phyloP scores from a whole-genome alignment of 2,329 filamentous ascomycete genomes.

The Sporothrix phasma region DNA sequence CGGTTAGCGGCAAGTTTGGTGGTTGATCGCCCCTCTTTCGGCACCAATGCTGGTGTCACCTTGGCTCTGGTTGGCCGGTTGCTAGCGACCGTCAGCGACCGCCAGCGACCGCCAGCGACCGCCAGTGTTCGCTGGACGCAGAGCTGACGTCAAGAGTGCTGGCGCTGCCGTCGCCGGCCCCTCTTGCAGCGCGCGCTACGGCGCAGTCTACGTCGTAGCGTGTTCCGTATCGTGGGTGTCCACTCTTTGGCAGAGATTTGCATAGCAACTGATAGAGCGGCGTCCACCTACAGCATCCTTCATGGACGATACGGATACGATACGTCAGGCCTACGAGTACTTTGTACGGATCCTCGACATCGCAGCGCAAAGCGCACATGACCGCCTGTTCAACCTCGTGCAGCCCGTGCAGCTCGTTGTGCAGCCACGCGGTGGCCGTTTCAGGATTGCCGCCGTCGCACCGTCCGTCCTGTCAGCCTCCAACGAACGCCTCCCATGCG shows the following conservation, averaged over 20 bases:
- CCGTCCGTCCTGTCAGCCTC: not conserved
- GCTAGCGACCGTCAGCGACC: not conserved
- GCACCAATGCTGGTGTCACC: no score
- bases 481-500: not conserved
- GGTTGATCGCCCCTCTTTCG: not conserved
- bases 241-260: not conserved
- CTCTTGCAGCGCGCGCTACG: no score
- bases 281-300: no score
- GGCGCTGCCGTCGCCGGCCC: no score
- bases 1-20: not conserved
- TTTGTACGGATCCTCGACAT: no score
- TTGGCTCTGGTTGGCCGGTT: not conserved
- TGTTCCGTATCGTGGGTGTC: not conserved
- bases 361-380: no score
- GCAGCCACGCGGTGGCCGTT: constrained; percentile 2
- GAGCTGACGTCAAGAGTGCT: constrained; percentile 6
- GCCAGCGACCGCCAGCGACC: no score
- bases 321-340: no score
- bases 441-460: constrained; percentile 1
- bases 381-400: not conserved
- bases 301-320: no score
- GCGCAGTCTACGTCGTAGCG: no score
- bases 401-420: not conserved
- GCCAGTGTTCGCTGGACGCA: no score
- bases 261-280: not conserved